These are phyloP conservation scores for Phialocephala sp. DNA, from an alignment of 2,329 filamentous ascomycete species.

Conservation along the genomic window DNA sequence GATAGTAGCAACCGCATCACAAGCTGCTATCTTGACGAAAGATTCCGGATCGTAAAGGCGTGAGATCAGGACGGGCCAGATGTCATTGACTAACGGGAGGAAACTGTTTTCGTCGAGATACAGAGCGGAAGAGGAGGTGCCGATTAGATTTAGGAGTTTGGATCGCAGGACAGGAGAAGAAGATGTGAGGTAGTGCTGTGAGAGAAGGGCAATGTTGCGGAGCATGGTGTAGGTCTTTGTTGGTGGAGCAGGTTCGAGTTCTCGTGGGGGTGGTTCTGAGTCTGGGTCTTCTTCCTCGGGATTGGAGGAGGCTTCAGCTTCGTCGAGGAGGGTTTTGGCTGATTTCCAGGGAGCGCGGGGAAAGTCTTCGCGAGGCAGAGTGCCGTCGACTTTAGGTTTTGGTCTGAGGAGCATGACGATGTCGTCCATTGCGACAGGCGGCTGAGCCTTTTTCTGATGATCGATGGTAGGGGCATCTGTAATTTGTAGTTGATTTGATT, in stretches of 20 bases:
- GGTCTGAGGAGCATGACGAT: constrained; percentile 60
- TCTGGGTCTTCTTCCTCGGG: constrained; percentile 27
- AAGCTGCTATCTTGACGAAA: constrained; percentile 72
- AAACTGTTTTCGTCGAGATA: constrained; percentile 81
- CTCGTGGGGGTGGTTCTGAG: constrained; percentile 49
- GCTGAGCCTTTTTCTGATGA: constrained; percentile 51
- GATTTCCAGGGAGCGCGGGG: constrained; percentile 45
- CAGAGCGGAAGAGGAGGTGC: constrained; percentile 74
- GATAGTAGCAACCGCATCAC: constrained; percentile 70
- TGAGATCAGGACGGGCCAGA: constrained; percentile 85
- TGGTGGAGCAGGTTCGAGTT: constrained; percentile 65
- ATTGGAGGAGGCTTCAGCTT: constrained; percentile 34
- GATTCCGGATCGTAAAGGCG: constrained; percentile 70
- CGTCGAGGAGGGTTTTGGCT: constrained; percentile 44
- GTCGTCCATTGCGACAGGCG: constrained; percentile 48
- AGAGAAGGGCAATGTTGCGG: constrained; percentile 79
- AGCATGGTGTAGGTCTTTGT: constrained; percentile 83
- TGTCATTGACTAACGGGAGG: constrained; percentile 83
- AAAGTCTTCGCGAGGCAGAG: constrained; percentile 36
- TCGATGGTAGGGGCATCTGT: constrained; percentile 36
- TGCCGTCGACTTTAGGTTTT: constrained; percentile 32
- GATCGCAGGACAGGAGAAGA: constrained; percentile 79
- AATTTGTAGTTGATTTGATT: constrained; percentile 55
- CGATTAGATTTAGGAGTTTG: constrained; percentile 78
- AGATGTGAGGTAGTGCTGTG: constrained; percentile 89